Evolutionary conservation across 2,329 filamentous ascomycete genomes (phyloP).

Genomic region (Cercospora sp.): DNA sequence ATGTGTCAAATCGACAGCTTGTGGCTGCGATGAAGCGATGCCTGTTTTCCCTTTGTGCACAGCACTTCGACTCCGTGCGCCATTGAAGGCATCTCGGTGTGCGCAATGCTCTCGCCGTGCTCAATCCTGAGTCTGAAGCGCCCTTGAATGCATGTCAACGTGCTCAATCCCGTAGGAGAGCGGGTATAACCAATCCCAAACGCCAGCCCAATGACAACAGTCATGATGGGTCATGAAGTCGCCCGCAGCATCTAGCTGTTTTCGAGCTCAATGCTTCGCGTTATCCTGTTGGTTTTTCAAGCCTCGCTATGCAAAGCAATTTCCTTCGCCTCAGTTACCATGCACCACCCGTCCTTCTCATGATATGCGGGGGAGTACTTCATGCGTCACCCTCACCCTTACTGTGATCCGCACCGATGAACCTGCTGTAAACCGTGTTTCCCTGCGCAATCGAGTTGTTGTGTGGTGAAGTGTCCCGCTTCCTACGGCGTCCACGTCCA

Average conservation of each 20-base stretch:
- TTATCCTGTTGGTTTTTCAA: neutral
- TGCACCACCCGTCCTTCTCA: neutral
- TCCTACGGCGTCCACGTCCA: neutral
- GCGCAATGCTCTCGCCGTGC: neutral
- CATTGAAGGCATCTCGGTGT: neutral
- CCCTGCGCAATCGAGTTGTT: neutral
- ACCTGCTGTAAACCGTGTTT: neutral
- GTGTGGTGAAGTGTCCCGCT: neutral
- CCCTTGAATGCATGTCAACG: neutral
- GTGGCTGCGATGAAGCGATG: neutral
- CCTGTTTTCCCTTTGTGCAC: neutral
- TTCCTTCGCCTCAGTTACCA: neutral
- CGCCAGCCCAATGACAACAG: neutral
- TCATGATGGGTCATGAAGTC: neutral
- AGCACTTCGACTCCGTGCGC: neutral
- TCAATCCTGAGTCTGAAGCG: neutral
- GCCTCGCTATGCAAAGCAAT: neutral
- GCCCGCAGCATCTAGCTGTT: neutral
- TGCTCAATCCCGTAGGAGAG: constrained; percentile 8
- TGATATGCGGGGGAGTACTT: neutral
- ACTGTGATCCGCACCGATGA: neutral
- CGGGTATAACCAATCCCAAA: constrained; percentile 1
- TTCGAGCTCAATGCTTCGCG: neutral
- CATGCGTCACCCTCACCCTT: neutral
- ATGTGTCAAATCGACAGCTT: neutral